A percentile compares a stretch with the other conserved stretches of the same genome.
Evolutionary conservation across 202 grass and related monocot species (phyloP).

Genomic region (Schoenoplectus triqueter): DNA sequence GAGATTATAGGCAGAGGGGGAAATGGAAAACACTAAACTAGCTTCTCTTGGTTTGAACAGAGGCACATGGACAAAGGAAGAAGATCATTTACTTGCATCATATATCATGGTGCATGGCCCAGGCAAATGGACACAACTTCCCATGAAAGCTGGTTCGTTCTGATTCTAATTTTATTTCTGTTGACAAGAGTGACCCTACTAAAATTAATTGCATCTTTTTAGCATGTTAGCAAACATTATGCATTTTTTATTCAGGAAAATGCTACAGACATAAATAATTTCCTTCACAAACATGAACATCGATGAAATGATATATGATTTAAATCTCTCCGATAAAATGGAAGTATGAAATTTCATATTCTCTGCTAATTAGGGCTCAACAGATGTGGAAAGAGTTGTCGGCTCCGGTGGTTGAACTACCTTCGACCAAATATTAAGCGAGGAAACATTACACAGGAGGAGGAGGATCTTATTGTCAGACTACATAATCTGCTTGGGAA

Average conservation of each 20-base stretch:
- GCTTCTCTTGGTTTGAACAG: constrained; percentile 36
- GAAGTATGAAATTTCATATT: not conserved
- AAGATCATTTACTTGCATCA: constrained; percentile 39
- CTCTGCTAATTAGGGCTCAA: constrained; percentile 35
- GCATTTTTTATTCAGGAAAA: not conserved
- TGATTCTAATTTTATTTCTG: constrained; percentile 23
- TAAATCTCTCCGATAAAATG: not conserved
- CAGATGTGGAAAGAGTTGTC: constrained; percentile 44
- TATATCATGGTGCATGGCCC: constrained; percentile 33
- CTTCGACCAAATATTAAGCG: constrained; percentile 40
- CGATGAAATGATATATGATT: not conserved
- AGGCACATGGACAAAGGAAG: constrained; percentile 40
- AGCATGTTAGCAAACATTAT: not conserved
- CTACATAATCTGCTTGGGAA: constrained; percentile 47
- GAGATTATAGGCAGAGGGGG: not conserved
- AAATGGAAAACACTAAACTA: constrained; percentile 32
- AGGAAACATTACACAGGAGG: constrained; percentile 39
- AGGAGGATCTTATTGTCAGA: constrained; percentile 47
- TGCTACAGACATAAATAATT: not conserved
- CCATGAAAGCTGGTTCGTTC: constrained; percentile 38
- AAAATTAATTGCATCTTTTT: not conserved
- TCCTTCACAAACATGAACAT: not conserved
- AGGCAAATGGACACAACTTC: constrained; percentile 38
- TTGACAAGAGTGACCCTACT: not conserved
- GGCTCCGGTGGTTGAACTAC: constrained; percentile 49